Evolutionary conservation across 2,329 filamentous ascomycete genomes (phyloP).

Genomic region (Epicoccum sorghinum): DNA sequence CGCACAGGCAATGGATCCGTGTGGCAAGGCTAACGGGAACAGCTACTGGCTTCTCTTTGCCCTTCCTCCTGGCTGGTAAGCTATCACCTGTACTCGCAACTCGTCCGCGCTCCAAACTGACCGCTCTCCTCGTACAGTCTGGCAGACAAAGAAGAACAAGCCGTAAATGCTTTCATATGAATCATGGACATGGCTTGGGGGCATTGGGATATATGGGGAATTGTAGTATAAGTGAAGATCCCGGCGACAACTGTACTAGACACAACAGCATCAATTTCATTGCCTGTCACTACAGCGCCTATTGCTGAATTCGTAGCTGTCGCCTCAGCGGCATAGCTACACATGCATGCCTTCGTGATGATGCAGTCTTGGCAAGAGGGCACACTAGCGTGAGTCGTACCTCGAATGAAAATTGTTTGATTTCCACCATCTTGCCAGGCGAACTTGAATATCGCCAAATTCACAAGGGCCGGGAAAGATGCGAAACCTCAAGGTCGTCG

Average conservation of each 20-base stretch:
- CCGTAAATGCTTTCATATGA: constrained; percentile 27
- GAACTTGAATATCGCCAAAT: constrained; percentile 11
- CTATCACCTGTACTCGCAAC: neutral
- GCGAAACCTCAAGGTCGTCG: constrained; percentile 86
- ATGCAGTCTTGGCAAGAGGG: constrained; percentile 15
- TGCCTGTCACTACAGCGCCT: constrained; percentile 31
- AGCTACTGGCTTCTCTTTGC: constrained; percentile 65
- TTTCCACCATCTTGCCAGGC: constrained; percentile 15
- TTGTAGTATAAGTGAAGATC: constrained; percentile 43
- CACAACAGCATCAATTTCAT: constrained; percentile 45
- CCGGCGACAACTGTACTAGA: constrained; percentile 40
- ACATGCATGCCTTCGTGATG: constrained; percentile 14
- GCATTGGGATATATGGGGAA: constrained; percentile 23
- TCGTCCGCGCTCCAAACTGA: constrained; percentile 25
- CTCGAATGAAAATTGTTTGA: constrained; percentile 22
- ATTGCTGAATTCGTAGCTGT: constrained; percentile 1
- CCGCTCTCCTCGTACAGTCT: constrained; percentile 55
- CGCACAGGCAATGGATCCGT: constrained; percentile 5
- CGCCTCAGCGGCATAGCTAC: constrained; percentile 7
- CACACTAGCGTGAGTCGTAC: constrained; percentile 20
- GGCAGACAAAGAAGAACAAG: constrained; percentile 70
- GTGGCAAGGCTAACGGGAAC: constrained; percentile 46
- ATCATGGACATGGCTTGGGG: constrained; percentile 24
- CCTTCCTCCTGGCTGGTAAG: constrained; percentile 70
- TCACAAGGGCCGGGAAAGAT: constrained; percentile 55